Base-by-base conservation (phyloP, 768 basidiomycete genomes). In the Pisolithus tinctorius region DNA sequence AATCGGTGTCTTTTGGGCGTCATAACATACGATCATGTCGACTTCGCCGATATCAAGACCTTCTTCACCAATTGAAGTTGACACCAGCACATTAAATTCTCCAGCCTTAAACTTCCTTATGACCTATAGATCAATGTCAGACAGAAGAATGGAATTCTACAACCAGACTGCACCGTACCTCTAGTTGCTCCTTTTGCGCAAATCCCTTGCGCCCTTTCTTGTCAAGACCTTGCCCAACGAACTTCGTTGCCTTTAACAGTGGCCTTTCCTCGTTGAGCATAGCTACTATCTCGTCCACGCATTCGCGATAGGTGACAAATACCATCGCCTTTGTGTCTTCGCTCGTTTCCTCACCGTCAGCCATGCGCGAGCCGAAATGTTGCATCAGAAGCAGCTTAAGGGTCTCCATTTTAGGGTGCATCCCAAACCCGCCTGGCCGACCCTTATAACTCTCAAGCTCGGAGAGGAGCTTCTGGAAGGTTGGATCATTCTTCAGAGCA, bases 21-120 rank as follows among this genome's bases (percentile, higher is more conserved):
- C 96, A 65, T 98, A 99, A 61, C 94, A 97, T 45, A 97, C 74
- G 50, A 97, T 95, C 62, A 93, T 75, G 64, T 99, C 96, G 14
- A 99, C 86, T 65, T 96, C 94, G 30, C 96, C 96, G 50, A 99
- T 99, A 66, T 99, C 96, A 16, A 99, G 75, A 51, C 96, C 96
- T 68, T 99, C 96, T 69, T 99, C 96, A 20, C 96, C 96, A 49
- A 99, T 92, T 4, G 88, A 95, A 4, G 96, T 98, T 1, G 94
- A 88, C 7, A 99, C 95, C 10, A 99, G 73, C 36, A 96, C 84
- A 59, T 99, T 99, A 66, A 81, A 92, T 52, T 83, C 83, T 10
- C 92, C 93, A 4, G 70, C 71, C 64, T 93, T 93, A 74, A 99
- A 98, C 55, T 81, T 80, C 52, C 83, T 73, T 61, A 99, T 90